Evolutionary conservation across 208 protist species (phyloP).

Genomic region (Angomonas ambiguus): DNA sequence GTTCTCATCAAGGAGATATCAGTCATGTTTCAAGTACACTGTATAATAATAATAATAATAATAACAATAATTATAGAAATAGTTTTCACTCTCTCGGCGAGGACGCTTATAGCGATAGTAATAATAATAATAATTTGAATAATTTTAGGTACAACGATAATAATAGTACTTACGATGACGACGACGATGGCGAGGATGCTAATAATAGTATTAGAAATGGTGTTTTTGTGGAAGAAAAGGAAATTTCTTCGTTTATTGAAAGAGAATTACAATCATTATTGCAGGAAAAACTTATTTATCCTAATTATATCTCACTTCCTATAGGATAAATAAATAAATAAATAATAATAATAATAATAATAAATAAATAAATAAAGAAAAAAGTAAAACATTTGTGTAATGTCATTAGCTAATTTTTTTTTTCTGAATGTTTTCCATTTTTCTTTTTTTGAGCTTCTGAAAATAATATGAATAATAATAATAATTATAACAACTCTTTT

Average conservation of each 20-base stretch:
- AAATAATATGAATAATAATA: not conserved
- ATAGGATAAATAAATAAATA: slow-evolving; percentile 11
- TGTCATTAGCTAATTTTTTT: slow-evolving; percentile 10
- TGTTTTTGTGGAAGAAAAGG: slow-evolving; percentile 64
- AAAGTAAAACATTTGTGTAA: not conserved
- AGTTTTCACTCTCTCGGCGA: slow-evolving; percentile 10
- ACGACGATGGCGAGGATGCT: slow-evolving; percentile 12
- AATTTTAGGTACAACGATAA: slow-evolving; percentile 24
- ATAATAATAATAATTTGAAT: no score
- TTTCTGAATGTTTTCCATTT: slow-evolving; percentile 3
- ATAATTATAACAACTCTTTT: not conserved
- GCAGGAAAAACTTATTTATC: slow-evolving; percentile 61
- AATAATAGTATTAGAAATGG: slow-evolving; percentile 19
- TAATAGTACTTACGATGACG: slow-evolving; percentile 11
- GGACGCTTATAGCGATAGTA: no score
- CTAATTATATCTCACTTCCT: slow-evolving; percentile 61
- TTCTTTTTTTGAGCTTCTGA: not conserved
- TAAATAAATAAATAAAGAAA: not conserved
- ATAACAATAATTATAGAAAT: not conserved
- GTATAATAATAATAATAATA: not conserved
- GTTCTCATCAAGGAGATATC: no score
- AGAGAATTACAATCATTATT: slow-evolving; percentile 63
- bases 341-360: slow-evolving; percentile 10
- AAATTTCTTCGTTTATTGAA: slow-evolving; percentile 61
- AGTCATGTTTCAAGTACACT: not conserved